Base-by-base conservation (phyloP, 306 rosid species). In the Betula pendula region DNA sequence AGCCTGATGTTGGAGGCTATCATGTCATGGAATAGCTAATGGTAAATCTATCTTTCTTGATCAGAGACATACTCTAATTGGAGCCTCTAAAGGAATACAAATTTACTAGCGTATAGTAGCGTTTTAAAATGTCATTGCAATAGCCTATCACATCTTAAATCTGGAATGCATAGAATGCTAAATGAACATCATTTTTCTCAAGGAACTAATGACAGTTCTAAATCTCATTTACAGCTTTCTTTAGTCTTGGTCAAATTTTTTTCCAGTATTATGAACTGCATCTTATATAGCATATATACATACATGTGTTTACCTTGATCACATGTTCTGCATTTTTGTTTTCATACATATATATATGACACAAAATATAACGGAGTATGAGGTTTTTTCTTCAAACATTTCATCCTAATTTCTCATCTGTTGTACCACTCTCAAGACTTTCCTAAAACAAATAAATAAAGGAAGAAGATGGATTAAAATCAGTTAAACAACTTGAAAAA, bases 341-440 rank as follows among this genome's bases (percentile, higher is more conserved):
- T 33, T 62, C 68, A 62, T 20, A 29, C 9, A 3, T 33, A 31
- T 31, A 6, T 31, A 15, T 5, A 62, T 31, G 43, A 62, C 33
- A 62, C 44, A 62, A 56, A 31, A 33, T 16, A 60, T 56, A 13
- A 24, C 6, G 17, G 8, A 31, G 33, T 2, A 62, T 2, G 15
- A 62, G 6, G 42, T 3, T 62, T 31, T 31, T 31, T 29, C 3
- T 8, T 16, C 43, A 33, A 62, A 15, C 68, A 31, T 62, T 29
- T 31, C 43, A 62, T 62, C 68, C 68, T 62, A 62, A 31, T 20
- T 6, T 62, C 68, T 33, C 20, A 63, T 63, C 24, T 63, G 44
- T 6, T 63, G 20, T 33, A 63, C 44, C 69, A 16, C 69, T 63
- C 69, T 63, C 45, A 33, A 63, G 43, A 31, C 43, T 63, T 33